Percentiles rank a stretch among this genome's conserved stretches.
These are phyloP conservation scores for Ophiosphaerella narmari DNA, from an alignment of 2,329 filamentous ascomycete species.

Conservation along the genomic window DNA sequence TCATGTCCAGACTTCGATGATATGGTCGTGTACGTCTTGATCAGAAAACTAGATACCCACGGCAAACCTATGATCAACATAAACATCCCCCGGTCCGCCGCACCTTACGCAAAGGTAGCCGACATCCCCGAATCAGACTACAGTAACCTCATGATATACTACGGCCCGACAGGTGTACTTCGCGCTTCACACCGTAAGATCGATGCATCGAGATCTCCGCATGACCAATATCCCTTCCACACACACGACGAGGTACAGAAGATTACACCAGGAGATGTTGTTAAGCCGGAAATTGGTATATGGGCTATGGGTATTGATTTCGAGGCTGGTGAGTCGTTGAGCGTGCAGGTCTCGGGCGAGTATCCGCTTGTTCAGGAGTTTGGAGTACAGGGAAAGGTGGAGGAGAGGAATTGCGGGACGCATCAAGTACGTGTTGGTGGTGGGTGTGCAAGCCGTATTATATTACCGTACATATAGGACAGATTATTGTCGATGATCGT, in stretches of 20 bases:
- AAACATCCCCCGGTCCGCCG: conserved; percentile 46
- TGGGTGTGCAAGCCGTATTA: conserved; percentile 1
- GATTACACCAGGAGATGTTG: conserved; percentile 36
- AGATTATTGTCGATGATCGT: too few relatives aligned
- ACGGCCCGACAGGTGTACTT: conserved; percentile 16
- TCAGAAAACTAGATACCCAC: conserved; percentile 26
- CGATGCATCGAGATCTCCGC: conserved; percentile 14
- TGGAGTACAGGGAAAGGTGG: background rate
- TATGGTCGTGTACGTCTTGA: conserved; percentile 36
- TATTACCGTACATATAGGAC: background rate
- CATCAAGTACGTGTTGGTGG: conserved; percentile 15
- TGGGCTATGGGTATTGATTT: conserved; percentile 49
- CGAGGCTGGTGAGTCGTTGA: conserved; percentile 34
- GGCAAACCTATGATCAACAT: conserved; percentile 50
- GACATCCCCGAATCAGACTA: conserved; percentile 14
- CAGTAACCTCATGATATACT: conserved; percentile 2
- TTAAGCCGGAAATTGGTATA: conserved; percentile 26
- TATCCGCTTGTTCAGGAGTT: conserved; percentile 14
- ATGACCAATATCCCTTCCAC: conserved; percentile 35
- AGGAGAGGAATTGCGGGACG: conserved; percentile 10
- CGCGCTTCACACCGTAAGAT: conserved; percentile 16
- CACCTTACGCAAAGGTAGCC: conserved; percentile 3
- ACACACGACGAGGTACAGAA: conserved; percentile 50
- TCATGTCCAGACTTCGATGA: conserved; percentile 51
- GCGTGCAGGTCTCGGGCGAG: conserved; percentile 8